A percentile compares a stretch with the other conserved stretches of the same genome.
Conservation (phyloP, 2,329 filamentous ascomycete genomes). For the Ophiostoma ulmi region DNA sequence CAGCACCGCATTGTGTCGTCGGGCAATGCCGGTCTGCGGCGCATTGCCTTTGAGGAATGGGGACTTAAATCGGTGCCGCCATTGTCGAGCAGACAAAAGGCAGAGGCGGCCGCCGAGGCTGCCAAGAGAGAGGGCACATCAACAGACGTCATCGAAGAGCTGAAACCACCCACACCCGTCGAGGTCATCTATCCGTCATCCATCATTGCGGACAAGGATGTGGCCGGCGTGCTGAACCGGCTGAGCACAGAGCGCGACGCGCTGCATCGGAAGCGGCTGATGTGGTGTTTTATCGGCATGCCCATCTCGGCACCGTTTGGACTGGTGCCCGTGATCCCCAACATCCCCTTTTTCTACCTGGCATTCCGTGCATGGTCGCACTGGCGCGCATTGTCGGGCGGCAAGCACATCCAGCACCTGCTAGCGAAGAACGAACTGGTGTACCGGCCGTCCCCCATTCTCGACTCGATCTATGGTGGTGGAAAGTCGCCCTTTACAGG, state of each 20-base stretch:
- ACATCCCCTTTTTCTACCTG: constrained; percentile 95
- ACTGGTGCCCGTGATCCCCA: constrained; percentile 82
- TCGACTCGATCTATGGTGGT: constrained; percentile 67
- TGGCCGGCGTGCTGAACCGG: constrained; percentile 59
- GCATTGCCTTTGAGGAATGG: constrained; percentile 97
- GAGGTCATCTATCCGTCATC: constrained; percentile 71
- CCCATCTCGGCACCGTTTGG: constrained; percentile 79
- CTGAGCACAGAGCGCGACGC: constrained; percentile 76
- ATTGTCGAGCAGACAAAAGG: constrained; percentile 57
- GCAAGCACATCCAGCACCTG: constrained; percentile 78
- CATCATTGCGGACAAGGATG: constrained; percentile 57
- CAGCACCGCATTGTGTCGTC: constrained; percentile 80
- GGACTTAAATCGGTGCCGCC: constrained; percentile 90
- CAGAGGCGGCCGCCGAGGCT: constrained; percentile 39
- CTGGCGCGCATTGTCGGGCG: constrained; percentile 79
- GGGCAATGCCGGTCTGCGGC: constrained; percentile 77
- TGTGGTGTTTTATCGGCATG: constrained; percentile 77
- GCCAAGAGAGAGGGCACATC: background rate
- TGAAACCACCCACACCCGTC: constrained; percentile 42
- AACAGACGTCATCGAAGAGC: constrained; percentile 29
- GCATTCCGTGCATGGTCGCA: constrained; percentile 88
- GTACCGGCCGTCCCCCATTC: constrained; percentile 57
- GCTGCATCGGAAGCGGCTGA: constrained; percentile 69
- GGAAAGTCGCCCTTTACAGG: constrained; percentile 31
- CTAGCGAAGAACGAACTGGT: constrained; percentile 66